Evolutionary conservation across 441 rosid genomes (phyloP).

Genomic region (Corymbia calophylla): DNA sequence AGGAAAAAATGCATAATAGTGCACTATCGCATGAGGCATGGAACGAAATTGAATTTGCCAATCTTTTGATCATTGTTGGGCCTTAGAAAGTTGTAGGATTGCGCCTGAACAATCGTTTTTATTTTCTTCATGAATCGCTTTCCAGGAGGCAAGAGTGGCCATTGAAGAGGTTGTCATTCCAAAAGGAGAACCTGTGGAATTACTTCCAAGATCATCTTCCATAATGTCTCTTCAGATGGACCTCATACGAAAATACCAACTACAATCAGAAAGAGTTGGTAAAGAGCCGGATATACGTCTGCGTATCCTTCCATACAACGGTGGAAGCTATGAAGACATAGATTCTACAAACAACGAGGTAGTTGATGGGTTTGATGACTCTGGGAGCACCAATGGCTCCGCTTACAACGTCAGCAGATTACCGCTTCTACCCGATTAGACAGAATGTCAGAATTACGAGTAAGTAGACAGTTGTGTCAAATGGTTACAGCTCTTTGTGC

Average conservation of each 20-base stretch:
- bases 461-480: background rate
- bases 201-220: constrained; percentile 53
- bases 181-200: constrained; percentile 50
- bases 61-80: background rate
- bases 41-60: background rate
- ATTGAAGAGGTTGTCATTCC: constrained; percentile 72
- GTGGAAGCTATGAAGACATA: constrained; percentile 5
- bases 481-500: background rate
- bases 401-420: constrained; percentile 38
- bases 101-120: background rate
- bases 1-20: background rate
- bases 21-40: background rate
- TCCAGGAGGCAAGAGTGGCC: constrained; percentile 81
- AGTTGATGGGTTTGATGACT: constrained; percentile 28
- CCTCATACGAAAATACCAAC: constrained; percentile 44
- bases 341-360: constrained; percentile 13
- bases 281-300: constrained; percentile 38
- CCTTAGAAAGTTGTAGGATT: background rate
- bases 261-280: constrained; percentile 49
- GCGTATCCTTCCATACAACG: constrained; percentile 50
- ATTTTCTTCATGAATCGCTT: background rate
- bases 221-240: constrained; percentile 61
- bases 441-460: background rate
- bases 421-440: constrained; percentile 68
- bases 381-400: constrained; percentile 33